Evolutionary conservation across 495 filamentous ascomycete species (phyloP).

Genomic region (Penicillium paxilli): DNA sequence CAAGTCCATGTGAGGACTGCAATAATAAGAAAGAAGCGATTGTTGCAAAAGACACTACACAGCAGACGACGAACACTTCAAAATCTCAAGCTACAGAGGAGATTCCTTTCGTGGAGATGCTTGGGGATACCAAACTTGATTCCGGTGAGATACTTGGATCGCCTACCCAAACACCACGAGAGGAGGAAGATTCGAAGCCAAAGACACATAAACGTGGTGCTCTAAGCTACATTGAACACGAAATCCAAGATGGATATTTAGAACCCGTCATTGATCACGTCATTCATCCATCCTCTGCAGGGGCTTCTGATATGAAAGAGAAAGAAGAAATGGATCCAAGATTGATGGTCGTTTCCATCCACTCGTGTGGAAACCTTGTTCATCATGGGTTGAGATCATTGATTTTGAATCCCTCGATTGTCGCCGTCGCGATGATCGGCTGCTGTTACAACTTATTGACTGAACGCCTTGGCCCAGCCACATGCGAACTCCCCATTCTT

Average conservation of each 20-base stretch:
- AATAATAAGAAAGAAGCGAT: slow-evolving; percentile 27
- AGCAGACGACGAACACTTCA: slow-evolving; percentile 24
- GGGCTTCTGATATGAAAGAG: slow-evolving; percentile 8
- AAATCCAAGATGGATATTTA: slow-evolving; percentile 64
- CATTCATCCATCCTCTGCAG: slow-evolving; percentile 23
- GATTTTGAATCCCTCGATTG: slow-evolving; percentile 75
- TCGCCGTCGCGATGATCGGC: slow-evolving; percentile 89
- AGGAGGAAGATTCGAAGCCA: slow-evolving; percentile 31
- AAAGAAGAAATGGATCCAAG: slow-evolving; percentile 32
- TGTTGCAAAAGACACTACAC: slow-evolving; percentile 19
- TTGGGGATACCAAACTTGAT: slow-evolving; percentile 39
- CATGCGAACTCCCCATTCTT: slow-evolving; percentile 75
- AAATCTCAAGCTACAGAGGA: slow-evolving; percentile 39
- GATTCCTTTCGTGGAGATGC: slow-evolving; percentile 33
- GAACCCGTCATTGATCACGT: slow-evolving; percentile 75
- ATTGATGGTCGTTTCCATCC: slow-evolving; percentile 89
- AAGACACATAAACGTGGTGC: slow-evolving; percentile 27
- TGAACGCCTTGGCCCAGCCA: slow-evolving; percentile 82
- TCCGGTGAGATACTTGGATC: slow-evolving; percentile 29
- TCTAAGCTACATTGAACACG: slow-evolving; percentile 53
- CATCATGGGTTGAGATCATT: slow-evolving; percentile 91
- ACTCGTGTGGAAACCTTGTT: slow-evolving; percentile 96
- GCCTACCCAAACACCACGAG: not conserved
- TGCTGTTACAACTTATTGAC: slow-evolving; percentile 98
- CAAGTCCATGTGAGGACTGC: slow-evolving; percentile 53